Percentiles rank a stretch among this genome's conserved stretches.
These are phyloP conservation scores for Geoglossum cookeanum DNA, from an alignment of 2,329 filamentous ascomycete species.

Conservation along the genomic window DNA sequence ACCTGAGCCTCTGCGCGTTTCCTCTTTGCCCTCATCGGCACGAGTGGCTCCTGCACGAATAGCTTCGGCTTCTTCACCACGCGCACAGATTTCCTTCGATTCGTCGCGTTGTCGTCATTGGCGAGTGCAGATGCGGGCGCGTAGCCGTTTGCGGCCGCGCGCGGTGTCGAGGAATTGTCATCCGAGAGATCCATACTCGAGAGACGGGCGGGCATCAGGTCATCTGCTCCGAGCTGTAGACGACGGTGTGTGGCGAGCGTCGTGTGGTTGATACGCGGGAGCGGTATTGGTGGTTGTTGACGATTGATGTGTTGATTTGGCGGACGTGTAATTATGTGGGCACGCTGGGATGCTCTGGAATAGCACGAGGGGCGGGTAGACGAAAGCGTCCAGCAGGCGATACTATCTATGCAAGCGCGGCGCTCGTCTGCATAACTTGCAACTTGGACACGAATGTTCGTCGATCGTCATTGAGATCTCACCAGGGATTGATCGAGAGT, in stretches of 20 bases:
- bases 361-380: neutral
- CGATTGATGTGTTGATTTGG: neutral
- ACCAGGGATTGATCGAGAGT: neutral
- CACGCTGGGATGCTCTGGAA: neutral
- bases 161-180: constrained; percentile 5
- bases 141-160: constrained; percentile 8
- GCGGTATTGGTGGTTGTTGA: neutral
- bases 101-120: constrained; percentile 6
- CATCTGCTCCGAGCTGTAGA: neutral
- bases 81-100: constrained; percentile 13
- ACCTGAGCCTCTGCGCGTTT: constrained; percentile 26
- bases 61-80: constrained; percentile 17
- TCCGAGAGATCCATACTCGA: constrained; percentile 13
- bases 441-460: neutral
- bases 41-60: constrained; percentile 9
- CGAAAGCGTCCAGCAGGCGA: neutral
- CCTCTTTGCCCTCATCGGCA: constrained; percentile 22
- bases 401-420: neutral
- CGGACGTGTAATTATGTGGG: neutral
- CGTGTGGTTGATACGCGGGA: neutral
- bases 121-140: neutral
- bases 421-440: neutral
- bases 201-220: constrained; percentile 7
- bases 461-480: neutral
- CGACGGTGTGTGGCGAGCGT: neutral